Evolutionary conservation across 75 land plant species (phyloP).

Genomic region (Selaginella tamariscina): DNA sequence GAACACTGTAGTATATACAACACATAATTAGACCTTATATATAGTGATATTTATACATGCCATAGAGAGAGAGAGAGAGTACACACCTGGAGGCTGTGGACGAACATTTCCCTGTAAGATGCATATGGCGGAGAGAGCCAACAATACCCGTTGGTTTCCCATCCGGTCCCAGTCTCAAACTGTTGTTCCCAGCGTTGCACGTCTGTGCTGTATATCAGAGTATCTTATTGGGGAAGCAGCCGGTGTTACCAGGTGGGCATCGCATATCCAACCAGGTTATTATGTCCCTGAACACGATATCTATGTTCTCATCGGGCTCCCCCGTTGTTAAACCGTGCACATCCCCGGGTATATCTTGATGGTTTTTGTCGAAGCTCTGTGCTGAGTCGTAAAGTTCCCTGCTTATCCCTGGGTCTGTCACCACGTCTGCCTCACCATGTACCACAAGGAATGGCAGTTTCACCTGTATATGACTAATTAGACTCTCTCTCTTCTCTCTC

Average conservation of each 20-base stretch:
- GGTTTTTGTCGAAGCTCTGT: conserved; percentile 51
- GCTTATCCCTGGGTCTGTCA: conserved; percentile 69
- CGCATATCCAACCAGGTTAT: conserved; percentile 43
- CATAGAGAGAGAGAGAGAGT: too few relatives aligned
- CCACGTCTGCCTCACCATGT: conserved; percentile 65
- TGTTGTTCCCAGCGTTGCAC: neutral
- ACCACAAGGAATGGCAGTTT: conserved; percentile 63
- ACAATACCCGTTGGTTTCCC: neutral
- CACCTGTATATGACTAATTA: conserved; percentile 28
- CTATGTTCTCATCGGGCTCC: conserved; percentile 57
- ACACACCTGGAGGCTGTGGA: too few relatives aligned
- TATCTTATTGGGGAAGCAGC: neutral
- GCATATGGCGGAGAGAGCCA: neutral
- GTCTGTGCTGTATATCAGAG: neutral
- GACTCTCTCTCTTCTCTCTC: too few relatives aligned
- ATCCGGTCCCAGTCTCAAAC: neutral
- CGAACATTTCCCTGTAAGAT: neutral
- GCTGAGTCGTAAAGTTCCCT: conserved; percentile 48
- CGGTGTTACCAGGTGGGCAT: neutral
- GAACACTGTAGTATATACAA: too few relatives aligned
- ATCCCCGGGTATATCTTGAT: conserved; percentile 55
- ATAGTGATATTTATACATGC: too few relatives aligned
- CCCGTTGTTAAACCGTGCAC: conserved; percentile 72
- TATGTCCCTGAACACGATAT: conserved; percentile 53
- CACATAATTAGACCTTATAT: too few relatives aligned